phyloP scores from a whole-genome alignment of 2,329 filamentous ascomycete genomes.

The Dryadomyces quercivorus region DNA sequence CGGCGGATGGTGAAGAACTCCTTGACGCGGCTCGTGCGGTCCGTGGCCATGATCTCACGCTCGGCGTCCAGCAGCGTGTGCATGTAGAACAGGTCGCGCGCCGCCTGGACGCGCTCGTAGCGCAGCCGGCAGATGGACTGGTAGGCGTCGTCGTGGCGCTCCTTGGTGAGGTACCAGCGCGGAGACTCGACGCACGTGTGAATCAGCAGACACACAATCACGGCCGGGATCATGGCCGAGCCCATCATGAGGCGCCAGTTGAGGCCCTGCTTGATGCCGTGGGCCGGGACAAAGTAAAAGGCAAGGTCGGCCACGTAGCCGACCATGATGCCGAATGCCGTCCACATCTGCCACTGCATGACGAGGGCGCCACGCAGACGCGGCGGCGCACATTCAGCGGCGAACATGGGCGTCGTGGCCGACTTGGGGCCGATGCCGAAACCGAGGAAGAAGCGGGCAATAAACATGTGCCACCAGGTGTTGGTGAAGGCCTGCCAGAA shows the following conservation, averaged over 20 bases:
- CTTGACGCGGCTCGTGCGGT: constrained; percentile 32
- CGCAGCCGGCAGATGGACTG: constrained; percentile 32
- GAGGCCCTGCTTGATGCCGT: constrained; percentile 37
- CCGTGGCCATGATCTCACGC: constrained; percentile 33
- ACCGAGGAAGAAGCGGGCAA: constrained; percentile 56
- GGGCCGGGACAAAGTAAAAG: constrained; percentile 44
- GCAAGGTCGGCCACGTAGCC: constrained; percentile 49
- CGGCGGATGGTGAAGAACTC: constrained; percentile 49
- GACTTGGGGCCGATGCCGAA: constrained; percentile 61
- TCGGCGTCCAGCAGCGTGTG: constrained; percentile 46
- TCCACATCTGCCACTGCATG: constrained; percentile 44
- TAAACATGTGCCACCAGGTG: constrained; percentile 54
- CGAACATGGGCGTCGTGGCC: constrained; percentile 52
- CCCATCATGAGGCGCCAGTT: constrained; percentile 60
- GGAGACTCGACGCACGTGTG: constrained; percentile 10
- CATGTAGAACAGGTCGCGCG: constrained; percentile 44
- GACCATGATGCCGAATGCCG: constrained; percentile 31
- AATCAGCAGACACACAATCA: constrained; percentile 42
- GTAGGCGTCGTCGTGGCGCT: constrained; percentile 33
- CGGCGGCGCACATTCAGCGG: constrained; percentile 54
- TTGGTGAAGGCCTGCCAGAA: constrained; percentile 37
- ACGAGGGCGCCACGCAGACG: constrained; percentile 54
- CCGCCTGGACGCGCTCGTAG: constrained; percentile 39
- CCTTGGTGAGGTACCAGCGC: constrained; percentile 37
- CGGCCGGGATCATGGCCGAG: constrained; percentile 50